Conservation (phyloP, 768 basidiomycete genomes). For the Lanmaoa rubissima region DNA sequence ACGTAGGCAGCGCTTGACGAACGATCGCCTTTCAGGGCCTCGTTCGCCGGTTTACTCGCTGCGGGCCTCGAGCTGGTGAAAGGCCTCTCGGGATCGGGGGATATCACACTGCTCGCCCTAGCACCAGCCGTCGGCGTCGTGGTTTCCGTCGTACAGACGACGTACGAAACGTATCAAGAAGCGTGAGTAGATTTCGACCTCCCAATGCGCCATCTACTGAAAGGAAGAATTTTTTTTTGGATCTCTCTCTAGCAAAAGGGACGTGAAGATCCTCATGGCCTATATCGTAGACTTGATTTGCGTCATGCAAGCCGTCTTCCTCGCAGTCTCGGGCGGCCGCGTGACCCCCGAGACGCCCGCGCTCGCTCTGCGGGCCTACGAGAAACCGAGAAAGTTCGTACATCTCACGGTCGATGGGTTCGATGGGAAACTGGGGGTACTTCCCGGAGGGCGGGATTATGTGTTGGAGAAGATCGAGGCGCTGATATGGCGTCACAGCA, state of each 20-base stretch:
- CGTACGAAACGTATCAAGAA: slow-evolving; percentile 1
- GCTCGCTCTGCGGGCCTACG: slow-evolving; percentile 1
- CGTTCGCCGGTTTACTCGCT: not conserved
- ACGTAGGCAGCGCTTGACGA: not conserved
- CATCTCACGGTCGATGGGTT: not conserved
- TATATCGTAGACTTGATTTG: slow-evolving; percentile 15
- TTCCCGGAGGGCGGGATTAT: slow-evolving; percentile 4
- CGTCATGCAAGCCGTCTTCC: slow-evolving; percentile 14
- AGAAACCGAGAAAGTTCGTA: not conserved
- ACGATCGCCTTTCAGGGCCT: not conserved
- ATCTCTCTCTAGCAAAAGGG: not conserved
- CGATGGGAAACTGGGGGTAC: not conserved
- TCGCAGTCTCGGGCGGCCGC: not conserved
- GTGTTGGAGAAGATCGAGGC: slow-evolving; percentile 14
- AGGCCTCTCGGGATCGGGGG: not conserved
- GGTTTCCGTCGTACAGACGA: not conserved
- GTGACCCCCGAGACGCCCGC: not conserved
- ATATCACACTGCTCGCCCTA: not conserved
- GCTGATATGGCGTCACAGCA: slow-evolving; percentile 13
- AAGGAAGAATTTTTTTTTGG: not conserved
- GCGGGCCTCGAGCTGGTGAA: not conserved
- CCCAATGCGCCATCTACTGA: not conserved
- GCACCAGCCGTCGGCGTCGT: not conserved
- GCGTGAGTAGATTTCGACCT: slow-evolving; percentile 3
- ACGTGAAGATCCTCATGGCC: slow-evolving; percentile 13